These are phyloP conservation scores for Collybia mongolica DNA, from an alignment of 768 basidiomycete species.

Conservation along the genomic window DNA sequence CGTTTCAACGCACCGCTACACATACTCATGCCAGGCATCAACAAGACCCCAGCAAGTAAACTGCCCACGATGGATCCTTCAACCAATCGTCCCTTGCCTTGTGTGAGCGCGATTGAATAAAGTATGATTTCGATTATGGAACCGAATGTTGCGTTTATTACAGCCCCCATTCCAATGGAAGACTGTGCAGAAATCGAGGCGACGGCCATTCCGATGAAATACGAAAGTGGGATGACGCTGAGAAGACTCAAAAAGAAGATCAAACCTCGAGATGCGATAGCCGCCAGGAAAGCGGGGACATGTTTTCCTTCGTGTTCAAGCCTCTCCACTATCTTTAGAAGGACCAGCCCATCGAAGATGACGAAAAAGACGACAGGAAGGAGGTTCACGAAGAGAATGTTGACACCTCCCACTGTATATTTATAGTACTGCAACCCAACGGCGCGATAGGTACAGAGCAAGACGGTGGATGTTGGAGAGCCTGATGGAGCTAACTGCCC, in stretches of 20 bases:
- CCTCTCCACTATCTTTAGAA: constrained; percentile 70
- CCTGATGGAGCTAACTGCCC: constrained; percentile 90
- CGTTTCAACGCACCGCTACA: constrained; percentile 81
- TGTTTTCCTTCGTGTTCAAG: constrained; percentile 51
- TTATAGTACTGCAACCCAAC: constrained; percentile 94
- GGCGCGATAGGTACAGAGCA: constrained; percentile 94
- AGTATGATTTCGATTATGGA: constrained; percentile 97
- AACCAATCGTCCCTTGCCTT: constrained; percentile 89
- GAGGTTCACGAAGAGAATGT: constrained; percentile 97
- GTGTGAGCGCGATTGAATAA: constrained; percentile 86
- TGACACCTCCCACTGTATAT: constrained; percentile 97
- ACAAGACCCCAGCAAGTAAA: constrained; percentile 89
- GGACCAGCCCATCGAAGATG: constrained; percentile 88
- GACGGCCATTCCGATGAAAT: constrained; percentile 99
- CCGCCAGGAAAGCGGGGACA: constrained; percentile 61
- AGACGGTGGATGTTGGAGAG: constrained; percentile 79
- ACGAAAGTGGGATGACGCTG: constrained; percentile 94
- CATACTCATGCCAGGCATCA: constrained; percentile 99
- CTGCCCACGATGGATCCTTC: constrained; percentile 97
- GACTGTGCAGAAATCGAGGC: constrained; percentile 99
- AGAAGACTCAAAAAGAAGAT: constrained; percentile 85
- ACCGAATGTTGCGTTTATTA: constrained; percentile 99
- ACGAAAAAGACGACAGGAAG: constrained; percentile 93
- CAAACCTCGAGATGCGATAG: constrained; percentile 70
- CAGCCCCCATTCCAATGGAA: constrained; percentile 98